phyloP scores from a whole-genome alignment of 768 basidiomycete species.

The Pulveroboletus sp. region DNA sequence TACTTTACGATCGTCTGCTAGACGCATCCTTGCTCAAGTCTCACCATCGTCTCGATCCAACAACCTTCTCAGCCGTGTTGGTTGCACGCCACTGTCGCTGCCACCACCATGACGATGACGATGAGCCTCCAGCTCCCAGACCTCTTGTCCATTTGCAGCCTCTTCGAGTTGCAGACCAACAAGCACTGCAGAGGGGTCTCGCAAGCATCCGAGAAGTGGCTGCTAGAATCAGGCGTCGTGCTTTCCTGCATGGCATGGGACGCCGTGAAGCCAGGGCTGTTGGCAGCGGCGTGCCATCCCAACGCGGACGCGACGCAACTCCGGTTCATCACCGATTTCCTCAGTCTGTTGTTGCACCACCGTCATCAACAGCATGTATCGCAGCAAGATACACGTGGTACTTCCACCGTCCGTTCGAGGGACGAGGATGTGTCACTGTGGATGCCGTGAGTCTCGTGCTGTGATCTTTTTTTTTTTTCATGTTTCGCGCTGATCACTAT shows the following conservation, averaged over 20 bases:
- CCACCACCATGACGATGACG: not conserved
- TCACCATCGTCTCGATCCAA: not conserved
- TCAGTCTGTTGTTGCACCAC: conserved; percentile 39
- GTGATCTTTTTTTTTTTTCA: not conserved
- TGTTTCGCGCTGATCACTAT: not conserved
- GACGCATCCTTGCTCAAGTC: not conserved
- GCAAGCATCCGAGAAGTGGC: conserved; percentile 27
- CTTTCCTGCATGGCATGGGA: conserved; percentile 22
- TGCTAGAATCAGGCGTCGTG: conserved; percentile 17
- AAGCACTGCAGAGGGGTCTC: conserved; percentile 27
- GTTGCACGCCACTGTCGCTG: not conserved
- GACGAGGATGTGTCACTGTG: conserved; percentile 18
- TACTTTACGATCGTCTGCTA: not conserved
- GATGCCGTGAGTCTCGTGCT: conserved; percentile 16
- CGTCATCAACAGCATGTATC: conserved; percentile 24
- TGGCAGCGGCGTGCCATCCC: conserved; percentile 57
- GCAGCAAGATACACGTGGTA: not conserved
- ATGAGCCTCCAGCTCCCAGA: conserved; percentile 31
- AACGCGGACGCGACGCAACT: conserved; percentile 54
- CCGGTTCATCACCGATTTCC: conserved; percentile 46
- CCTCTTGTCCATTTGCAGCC: conserved; percentile 20
- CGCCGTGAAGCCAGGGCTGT: conserved; percentile 41
- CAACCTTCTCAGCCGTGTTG: not conserved
- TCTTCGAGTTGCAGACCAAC: conserved; percentile 27
- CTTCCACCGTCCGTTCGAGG: not conserved